phyloP scores from a whole-genome alignment of 192 early-diverging fungal species.

The Coemansia biformis region DNA sequence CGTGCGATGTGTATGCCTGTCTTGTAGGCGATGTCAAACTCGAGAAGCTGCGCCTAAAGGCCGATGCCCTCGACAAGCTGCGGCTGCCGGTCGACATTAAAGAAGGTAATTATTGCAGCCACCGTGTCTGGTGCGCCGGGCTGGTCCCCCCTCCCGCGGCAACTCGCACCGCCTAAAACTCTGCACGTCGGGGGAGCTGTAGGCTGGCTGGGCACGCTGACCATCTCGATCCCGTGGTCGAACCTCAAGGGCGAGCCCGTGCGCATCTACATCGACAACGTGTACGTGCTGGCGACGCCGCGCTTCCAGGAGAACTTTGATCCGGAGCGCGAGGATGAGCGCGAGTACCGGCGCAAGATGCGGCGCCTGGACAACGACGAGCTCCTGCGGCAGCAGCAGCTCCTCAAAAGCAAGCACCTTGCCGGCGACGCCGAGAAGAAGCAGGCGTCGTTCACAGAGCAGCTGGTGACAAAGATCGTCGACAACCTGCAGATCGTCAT shows the following conservation, averaged over 20 bases:
- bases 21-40: constrained; percentile 89
- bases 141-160: too few relatives aligned
- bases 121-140: too few relatives aligned
- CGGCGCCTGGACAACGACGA: constrained; percentile 65
- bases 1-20: too few relatives aligned
- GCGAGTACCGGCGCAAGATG: constrained; percentile 74
- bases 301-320: constrained; percentile 78
- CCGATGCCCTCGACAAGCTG: constrained; percentile 90
- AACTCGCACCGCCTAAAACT: too few relatives aligned
- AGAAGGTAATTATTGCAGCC: too few relatives aligned
- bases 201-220: constrained; percentile 91
- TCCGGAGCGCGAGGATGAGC: constrained; percentile 70
- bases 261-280: constrained; percentile 79
- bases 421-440: constrained; percentile 52
- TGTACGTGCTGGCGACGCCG: constrained; percentile 82
- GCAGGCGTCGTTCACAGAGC: constrained; percentile 81
- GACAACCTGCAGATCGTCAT: constrained; percentile 96
- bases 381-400: constrained; percentile 25
- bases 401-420: constrained; percentile 15
- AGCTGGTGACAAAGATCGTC: constrained; percentile 87
- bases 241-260: constrained; percentile 95
- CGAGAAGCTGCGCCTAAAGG: constrained; percentile 80
- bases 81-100: constrained; percentile 89
- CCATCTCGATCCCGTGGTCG: constrained; percentile 92
- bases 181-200: too few relatives aligned